These are phyloP conservation scores for Erythrophleum fordii DNA, from an alignment of 306 rosid species.

Conservation along the genomic window DNA sequence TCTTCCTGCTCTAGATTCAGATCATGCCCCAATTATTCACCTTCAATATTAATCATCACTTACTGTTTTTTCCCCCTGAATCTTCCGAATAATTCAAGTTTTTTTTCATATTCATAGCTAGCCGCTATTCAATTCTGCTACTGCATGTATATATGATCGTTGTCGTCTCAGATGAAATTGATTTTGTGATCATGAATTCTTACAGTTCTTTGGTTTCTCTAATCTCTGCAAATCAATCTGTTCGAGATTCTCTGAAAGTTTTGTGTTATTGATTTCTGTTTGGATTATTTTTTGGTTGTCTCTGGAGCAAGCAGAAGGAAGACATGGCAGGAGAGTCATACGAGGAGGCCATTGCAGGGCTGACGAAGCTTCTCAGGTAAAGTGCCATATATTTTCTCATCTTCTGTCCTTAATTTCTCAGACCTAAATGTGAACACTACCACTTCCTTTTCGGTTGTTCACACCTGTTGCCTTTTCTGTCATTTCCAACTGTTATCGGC, in stretches of 20 bases:
- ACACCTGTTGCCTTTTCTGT: too few relatives aligned
- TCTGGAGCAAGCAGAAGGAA: slow-evolving; percentile 52
- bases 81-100: neutral
- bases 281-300: neutral
- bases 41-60: neutral
- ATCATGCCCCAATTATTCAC: neutral
- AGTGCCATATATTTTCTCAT: neutral
- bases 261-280: neutral
- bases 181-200: neutral
- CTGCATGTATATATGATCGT: neutral
- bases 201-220: neutral
- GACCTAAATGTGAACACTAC: neutral
- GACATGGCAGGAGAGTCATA: slow-evolving; percentile 76
- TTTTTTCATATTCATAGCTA: neutral
- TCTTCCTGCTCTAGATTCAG: slow-evolving; percentile 28
- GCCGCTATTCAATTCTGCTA: neutral
- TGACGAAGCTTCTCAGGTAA: slow-evolving; percentile 80
- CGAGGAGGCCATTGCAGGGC: slow-evolving; percentile 77
- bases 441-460: too few relatives aligned
- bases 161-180: neutral
- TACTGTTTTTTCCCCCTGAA: neutral
- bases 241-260: neutral
- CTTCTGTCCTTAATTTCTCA: neutral
- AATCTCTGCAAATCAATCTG: neutral
- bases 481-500: neutral